A percentile compares a stretch with the other conserved stretches of the same genome.
These are phyloP conservation scores for Penicillium sclerotigenum DNA, from an alignment of 2,329 filamentous ascomycete genomes.

Conservation along the genomic window DNA sequence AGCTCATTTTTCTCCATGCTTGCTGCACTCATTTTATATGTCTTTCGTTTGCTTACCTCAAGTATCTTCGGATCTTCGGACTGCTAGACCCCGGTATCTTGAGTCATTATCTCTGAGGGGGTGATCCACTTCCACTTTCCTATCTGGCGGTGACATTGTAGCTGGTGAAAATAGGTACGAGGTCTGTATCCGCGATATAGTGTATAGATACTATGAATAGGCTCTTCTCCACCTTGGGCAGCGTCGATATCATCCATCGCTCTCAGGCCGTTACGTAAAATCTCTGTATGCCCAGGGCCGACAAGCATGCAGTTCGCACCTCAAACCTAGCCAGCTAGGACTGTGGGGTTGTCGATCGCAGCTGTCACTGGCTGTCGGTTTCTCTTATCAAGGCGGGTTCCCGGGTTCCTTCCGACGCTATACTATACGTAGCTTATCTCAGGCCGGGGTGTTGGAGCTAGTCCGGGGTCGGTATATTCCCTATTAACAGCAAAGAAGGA, in stretches of 20 bases:
- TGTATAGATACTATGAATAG: neutral
- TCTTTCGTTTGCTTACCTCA: neutral
- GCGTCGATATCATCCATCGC: neutral
- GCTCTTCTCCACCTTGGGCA: neutral
- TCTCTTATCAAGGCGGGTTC: slow-evolving; percentile 1
- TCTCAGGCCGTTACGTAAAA: neutral
- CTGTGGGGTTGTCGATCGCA: neutral
- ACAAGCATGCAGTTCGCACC: neutral
- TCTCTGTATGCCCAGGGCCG: neutral
- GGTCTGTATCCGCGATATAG: neutral
- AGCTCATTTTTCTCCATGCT: too few relatives aligned
- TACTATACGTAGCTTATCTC: neutral
- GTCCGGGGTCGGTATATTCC: neutral
- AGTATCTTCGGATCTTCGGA: neutral
- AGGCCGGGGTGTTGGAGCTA: neutral
- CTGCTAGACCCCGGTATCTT: neutral
- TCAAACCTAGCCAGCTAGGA: neutral
- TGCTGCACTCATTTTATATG: neutral
- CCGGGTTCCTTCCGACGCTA: neutral
- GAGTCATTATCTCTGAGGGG: neutral
- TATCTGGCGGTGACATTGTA: neutral
- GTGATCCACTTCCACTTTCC: neutral
- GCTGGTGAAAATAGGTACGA: neutral
- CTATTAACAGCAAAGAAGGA: neutral
- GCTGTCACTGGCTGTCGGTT: neutral